Percentiles rank a stretch among this genome's conserved stretches.
These are phyloP conservation scores for Sarocladium kiliense DNA, from an alignment of 2,329 filamentous ascomycete genomes.

Conservation along the genomic window DNA sequence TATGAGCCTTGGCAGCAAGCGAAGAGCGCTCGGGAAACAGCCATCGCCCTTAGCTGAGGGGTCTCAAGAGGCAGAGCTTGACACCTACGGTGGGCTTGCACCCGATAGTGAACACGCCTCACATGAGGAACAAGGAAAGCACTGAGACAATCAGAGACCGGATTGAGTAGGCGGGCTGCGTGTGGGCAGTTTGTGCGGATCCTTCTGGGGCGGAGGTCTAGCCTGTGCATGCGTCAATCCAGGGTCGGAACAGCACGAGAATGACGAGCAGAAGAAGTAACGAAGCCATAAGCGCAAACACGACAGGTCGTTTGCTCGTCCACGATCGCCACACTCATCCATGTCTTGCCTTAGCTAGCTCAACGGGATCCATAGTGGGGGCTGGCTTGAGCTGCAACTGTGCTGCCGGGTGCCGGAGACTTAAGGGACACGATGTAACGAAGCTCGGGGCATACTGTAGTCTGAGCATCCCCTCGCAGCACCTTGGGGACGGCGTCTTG, in stretches of 20 bases:
- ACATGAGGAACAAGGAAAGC: neutral
- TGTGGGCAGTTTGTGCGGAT: neutral
- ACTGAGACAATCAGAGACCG: conserved; percentile 6
- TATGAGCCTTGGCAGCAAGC: neutral
- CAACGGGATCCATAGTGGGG: neutral
- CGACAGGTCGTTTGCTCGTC: neutral
- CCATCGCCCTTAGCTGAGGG: neutral
- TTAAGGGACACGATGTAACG: neutral
- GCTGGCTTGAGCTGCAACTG: neutral
- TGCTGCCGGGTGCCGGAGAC: neutral
- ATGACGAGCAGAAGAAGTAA: neutral
- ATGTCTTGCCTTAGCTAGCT: neutral
- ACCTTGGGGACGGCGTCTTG: neutral
- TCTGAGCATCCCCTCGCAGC: neutral
- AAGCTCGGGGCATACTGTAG: neutral
- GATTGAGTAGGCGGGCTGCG: conserved; percentile 2
- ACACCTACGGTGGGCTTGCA: conserved; percentile 5
- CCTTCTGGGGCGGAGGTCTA: neutral
- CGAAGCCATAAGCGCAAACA: neutral
- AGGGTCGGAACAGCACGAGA: neutral
- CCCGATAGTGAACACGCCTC: neutral
- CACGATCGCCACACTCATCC: neutral
- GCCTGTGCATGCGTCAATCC: neutral
- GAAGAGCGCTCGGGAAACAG: neutral
- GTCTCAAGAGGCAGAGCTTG: neutral